These are phyloP conservation scores for Zoysia matrella DNA, from an alignment of 202 grass and related monocot genomes.

Conservation along the genomic window DNA sequence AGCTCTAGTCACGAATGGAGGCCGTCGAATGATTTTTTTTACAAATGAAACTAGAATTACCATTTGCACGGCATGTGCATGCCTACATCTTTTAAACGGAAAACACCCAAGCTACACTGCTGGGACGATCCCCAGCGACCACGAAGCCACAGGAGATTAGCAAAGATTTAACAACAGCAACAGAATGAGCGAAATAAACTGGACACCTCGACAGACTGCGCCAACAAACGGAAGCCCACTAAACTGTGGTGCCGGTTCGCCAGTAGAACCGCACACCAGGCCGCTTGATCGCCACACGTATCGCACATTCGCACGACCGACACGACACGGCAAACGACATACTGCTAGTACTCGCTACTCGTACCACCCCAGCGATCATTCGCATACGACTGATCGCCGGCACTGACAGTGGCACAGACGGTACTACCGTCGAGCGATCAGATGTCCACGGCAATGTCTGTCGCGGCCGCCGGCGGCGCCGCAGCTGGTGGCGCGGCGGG, in stretches of 20 bases:
- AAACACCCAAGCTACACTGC: no score
- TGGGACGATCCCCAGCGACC: slow-evolving; percentile 30
- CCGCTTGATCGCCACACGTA: slow-evolving; percentile 22
- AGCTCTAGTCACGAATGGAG: no score
- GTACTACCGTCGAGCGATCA: not conserved
- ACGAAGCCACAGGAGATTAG: not conserved
- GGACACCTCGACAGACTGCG: slow-evolving; percentile 37
- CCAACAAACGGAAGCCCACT: no score
- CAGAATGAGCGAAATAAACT: no score
- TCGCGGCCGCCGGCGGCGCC: not conserved
- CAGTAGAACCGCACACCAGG: slow-evolving; percentile 23
- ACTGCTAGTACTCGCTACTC: not conserved
- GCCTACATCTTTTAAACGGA: no score
- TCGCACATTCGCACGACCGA: not conserved
- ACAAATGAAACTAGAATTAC: no score
- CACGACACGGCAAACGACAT: slow-evolving; percentile 22
- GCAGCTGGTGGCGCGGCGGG: not conserved
- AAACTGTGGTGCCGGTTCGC: not conserved
- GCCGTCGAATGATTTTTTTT: no score
- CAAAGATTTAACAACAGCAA: not conserved
- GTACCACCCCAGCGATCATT: no score
- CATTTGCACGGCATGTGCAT: no score
- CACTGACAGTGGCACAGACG: no score
- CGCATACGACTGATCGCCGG: not conserved
- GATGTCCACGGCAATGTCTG: slow-evolving; percentile 60